phyloP scores from a whole-genome alignment of 2,329 filamentous ascomycete genomes.

The Remersonia thermophila region DNA sequence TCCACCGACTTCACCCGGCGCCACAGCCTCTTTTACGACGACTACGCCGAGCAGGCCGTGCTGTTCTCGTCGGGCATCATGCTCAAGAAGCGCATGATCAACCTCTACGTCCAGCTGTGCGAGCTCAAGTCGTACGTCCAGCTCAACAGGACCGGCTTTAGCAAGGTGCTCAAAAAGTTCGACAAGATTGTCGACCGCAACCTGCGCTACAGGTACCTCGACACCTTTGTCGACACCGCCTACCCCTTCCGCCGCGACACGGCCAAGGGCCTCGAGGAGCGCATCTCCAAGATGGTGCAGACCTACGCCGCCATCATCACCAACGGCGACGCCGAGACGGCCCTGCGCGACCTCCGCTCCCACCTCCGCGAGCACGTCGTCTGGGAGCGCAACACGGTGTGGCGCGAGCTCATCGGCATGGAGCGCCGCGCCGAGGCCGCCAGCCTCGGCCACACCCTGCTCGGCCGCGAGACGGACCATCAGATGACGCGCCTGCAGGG shows the following conservation, averaged over 20 bases:
- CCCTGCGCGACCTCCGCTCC: constrained; percentile 74
- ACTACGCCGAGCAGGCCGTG: constrained; percentile 65
- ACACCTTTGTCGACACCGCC: constrained; percentile 58
- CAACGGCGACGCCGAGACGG: constrained; percentile 61
- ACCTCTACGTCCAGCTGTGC: constrained; percentile 81
- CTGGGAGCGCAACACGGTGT: constrained; percentile 97
- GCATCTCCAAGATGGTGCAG: constrained; percentile 62
- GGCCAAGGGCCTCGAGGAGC: constrained; percentile 55
- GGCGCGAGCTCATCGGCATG: constrained; percentile 97
- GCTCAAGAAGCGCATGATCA: constrained; percentile 81
- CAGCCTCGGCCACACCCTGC: constrained; percentile 72
- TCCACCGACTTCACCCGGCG: constrained; percentile 38
- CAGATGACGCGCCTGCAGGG: constrained; percentile 66
- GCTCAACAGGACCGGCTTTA: constrained; percentile 91
- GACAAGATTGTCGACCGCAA: constrained; percentile 87
- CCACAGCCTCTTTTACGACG: constrained; percentile 58
- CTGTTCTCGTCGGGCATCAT: constrained; percentile 60
- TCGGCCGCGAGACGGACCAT: constrained; percentile 61
- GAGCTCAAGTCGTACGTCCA: constrained; percentile 94
- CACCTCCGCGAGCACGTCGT: constrained; percentile 94
- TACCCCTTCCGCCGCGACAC: constrained; percentile 71
- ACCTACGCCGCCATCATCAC: constrained; percentile 76
- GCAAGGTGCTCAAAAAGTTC: constrained; percentile 95
- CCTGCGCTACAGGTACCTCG: constrained; percentile 66
- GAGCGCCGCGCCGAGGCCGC: constrained; percentile 91